phyloP scores from a whole-genome alignment of 1,284 basidiomycete genomes.

The Afroboletus lepidellus region DNA sequence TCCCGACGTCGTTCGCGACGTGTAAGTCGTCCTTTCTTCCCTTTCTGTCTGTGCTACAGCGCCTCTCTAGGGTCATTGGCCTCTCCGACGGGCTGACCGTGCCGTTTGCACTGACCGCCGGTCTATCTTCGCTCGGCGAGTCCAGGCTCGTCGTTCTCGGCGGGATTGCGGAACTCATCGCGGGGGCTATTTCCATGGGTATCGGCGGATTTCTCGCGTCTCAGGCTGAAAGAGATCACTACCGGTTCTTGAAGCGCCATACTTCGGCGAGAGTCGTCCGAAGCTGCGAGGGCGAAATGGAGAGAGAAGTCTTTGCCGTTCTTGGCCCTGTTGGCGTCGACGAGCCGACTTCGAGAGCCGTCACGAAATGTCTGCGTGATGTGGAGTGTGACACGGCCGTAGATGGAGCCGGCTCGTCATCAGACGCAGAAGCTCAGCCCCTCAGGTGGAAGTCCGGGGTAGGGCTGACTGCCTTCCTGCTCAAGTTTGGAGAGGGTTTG shows the following conservation, averaged over 20 bases:
- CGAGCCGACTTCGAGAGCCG: conserved; percentile 73
- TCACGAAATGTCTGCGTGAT: conserved; percentile 72
- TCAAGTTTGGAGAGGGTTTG: conserved; percentile 90
- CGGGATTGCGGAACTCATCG: conserved; percentile 89
- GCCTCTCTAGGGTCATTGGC: conserved; percentile 75
- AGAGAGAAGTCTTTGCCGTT: conserved; percentile 88
- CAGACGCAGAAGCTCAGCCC: conserved; percentile 49
- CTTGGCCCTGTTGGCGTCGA: conserved; percentile 89
- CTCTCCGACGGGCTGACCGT: conserved; percentile 94
- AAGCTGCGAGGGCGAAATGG: conserved; percentile 92
- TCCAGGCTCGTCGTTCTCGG: conserved; percentile 88
- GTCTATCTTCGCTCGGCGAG: conserved; percentile 89
- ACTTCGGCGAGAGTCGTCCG: conserved; percentile 80
- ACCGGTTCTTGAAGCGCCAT: conserved; percentile 75
- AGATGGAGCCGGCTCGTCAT: conserved; percentile 19
- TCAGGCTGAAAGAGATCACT: conserved; percentile 94
- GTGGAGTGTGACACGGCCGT: conserved; percentile 52
- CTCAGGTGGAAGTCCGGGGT: conserved; percentile 70
- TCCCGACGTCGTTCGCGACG: conserved; percentile 83
- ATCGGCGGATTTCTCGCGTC: conserved; percentile 97
- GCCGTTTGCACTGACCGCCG: conserved; percentile 87
- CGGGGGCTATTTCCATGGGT: conserved; percentile 95
- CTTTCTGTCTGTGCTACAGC: neutral
- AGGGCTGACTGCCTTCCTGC: conserved; percentile 85
- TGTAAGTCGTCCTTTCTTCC: conserved; percentile 45